Percentiles rank a stretch among this genome's conserved stretches.
phyloP scores from a whole-genome alignment of 2,329 filamentous ascomycete genomes.

The Tolypocladium nubicola region DNA sequence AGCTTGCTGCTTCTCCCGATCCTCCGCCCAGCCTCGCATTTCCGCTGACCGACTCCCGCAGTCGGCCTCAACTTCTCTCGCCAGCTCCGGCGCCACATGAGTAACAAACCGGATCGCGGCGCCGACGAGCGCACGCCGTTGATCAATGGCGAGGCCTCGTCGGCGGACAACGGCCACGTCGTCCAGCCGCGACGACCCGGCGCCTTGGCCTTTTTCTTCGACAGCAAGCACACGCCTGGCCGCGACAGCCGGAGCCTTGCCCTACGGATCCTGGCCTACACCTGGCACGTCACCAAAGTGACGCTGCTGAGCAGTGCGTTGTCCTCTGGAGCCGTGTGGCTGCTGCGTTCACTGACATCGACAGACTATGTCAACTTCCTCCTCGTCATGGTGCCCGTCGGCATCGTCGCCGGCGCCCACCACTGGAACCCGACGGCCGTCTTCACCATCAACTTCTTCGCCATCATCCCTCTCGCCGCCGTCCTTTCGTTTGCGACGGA shows the following conservation, averaged over 20 bases:
- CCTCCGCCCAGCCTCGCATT: neutral
- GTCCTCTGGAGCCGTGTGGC: neutral
- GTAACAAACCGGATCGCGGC: conserved; percentile 13
- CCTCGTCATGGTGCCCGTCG: conserved; percentile 63
- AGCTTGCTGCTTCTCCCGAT: neutral
- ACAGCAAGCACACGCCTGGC: conserved; percentile 40
- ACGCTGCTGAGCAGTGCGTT: conserved; percentile 48
- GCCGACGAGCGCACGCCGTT: conserved; percentile 31
- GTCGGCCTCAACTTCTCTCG: conserved; percentile 10
- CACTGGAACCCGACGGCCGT: conserved; percentile 56
- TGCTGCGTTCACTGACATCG: neutral
- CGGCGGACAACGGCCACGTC: conserved; percentile 9
- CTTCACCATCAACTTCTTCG: conserved; percentile 71
- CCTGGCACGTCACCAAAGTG: conserved; percentile 46
- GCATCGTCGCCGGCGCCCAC: conserved; percentile 54
- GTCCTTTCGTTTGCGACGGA: conserved; percentile 70
- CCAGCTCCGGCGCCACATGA: conserved; percentile 21
- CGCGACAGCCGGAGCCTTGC: conserved; percentile 34
- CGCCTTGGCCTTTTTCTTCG: conserved; percentile 34
- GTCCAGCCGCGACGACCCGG: conserved; percentile 8
- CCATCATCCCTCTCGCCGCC: conserved; percentile 66
- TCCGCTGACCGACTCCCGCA: conserved; percentile 13
- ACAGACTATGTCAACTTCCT: conserved; percentile 56
- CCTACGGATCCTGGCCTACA: conserved; percentile 34
- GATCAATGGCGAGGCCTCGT: conserved; percentile 24